Percentiles rank a stretch among this genome's conserved stretches.
These are phyloP conservation scores for Tuctoria greenei DNA, from an alignment of 176 grass and related monocot genomes.

Conservation along the genomic window DNA sequence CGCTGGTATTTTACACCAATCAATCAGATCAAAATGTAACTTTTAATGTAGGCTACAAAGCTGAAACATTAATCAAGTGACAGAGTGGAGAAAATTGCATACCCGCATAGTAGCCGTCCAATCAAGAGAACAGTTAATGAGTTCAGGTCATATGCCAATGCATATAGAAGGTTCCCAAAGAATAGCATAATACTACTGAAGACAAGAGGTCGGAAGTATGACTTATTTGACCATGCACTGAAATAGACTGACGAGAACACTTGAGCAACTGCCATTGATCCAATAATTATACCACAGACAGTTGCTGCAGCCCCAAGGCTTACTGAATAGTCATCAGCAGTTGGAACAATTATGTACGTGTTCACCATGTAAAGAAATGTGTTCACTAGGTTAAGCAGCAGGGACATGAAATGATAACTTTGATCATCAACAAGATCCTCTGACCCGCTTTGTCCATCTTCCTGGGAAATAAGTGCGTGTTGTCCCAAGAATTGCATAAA, in stretches of 20 bases:
- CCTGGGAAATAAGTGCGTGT: constrained; percentile 66
- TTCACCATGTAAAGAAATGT: constrained; percentile 96
- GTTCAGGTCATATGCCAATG: constrained; percentile 75
- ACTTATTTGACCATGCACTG: constrained; percentile 86
- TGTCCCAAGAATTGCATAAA: constrained; percentile 86
- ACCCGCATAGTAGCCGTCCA: constrained; percentile 76
- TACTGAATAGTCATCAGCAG: constrained; percentile 77
- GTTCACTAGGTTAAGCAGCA: constrained; percentile 73
- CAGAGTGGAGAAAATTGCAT: constrained; percentile 8
- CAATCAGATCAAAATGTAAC: not conserved
- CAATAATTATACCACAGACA: constrained; percentile 83
- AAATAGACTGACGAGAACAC: constrained; percentile 90
- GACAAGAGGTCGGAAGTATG: constrained; percentile 75
- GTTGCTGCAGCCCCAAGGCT: constrained; percentile 79
- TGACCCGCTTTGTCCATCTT: constrained; percentile 51
- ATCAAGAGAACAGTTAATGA: constrained; percentile 64
- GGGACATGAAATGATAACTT: constrained; percentile 73
- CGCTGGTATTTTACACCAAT: constrained; percentile 1
- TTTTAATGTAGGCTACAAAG: constrained; percentile 11
- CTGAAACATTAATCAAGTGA: constrained; percentile 1
- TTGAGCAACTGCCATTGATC: constrained; percentile 88
- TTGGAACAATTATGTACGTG: constrained; percentile 86
- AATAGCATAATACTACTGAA: constrained; percentile 81
- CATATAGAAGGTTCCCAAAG: constrained; percentile 73
- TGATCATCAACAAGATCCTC: constrained; percentile 59